Base-by-base conservation (phyloP, 306 rosid genomes). In the Vigna nakashimae region DNA sequence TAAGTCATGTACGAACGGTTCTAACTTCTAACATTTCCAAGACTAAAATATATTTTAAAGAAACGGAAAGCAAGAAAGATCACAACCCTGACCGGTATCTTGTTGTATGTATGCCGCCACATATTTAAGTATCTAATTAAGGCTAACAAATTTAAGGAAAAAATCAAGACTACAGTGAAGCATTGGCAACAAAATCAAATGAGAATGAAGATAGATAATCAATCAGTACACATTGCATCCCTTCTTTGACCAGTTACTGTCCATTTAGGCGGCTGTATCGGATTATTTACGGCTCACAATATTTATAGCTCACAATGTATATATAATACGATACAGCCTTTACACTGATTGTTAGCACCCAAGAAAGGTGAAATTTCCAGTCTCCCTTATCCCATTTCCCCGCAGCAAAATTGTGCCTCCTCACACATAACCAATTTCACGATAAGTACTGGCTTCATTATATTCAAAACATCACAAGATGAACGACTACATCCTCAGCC, bases 161-260 rank as follows among this genome's bases (percentile, higher is more conserved):
- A 36, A 38, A 38, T 36, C 49, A 64, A 74, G 28, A 58, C 28
- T 67, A 13, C 43, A 55, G 16, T 45, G 59, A 42, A 32, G 59
- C 22, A 56, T 30, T 36, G 28, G 51, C 65, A 34, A n/a, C 49
- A 4, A 0, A 52, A 30, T 56, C 28, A 55, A 26, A 30, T 13
- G 60, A 69, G 43, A 79, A 63, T 59, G 53, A 69, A 60, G 13
- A 79, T 6, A 74, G 15, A 82, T 30, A 46, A 40, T 43, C 49
- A 43, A 43, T 24, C 30, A 63, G 43, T 24, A 34, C 7, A 34
- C 8, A 34, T 30, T 30, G 34, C 34, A 30, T 30, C 34, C 34
- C 34, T 30, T 30, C 34, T 30, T 30, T 30, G 34, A 30, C 34
- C 34, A 30, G 4, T 30, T 3, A 30, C 5, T 30, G 34, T 30